Percentiles rank a stretch among this genome's conserved stretches.
Conservation (phyloP, 2,329 filamentous ascomycete species). For the Venturia pyrina region DNA sequence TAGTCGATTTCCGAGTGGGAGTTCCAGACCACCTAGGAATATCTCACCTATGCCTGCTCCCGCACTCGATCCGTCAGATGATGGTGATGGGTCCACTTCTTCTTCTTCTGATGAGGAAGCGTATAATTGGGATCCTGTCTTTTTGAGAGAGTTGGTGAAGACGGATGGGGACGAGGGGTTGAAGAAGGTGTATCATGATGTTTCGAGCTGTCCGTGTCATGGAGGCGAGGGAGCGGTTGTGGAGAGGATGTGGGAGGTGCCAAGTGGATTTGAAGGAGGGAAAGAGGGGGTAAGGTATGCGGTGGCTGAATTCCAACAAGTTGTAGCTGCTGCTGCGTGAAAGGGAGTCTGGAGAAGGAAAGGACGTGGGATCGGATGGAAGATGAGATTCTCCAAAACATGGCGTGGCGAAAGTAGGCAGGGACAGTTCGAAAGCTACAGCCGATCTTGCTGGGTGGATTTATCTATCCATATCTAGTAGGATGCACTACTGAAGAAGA, state of each 20-base stretch:
- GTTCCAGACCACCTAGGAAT: conserved; percentile 14
- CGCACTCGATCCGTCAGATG: conserved; percentile 17
- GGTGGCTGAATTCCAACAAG: background rate
- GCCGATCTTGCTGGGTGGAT: too few relatives aligned
- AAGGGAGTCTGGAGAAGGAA: too few relatives aligned
- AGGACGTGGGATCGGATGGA: background rate
- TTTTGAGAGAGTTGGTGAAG: conserved; percentile 19
- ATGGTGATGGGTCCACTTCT: too few relatives aligned
- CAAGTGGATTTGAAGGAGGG: conserved; percentile 4
- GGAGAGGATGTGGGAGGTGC: conserved; percentile 23
- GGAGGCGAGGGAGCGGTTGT: conserved; percentile 19
- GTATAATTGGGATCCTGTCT: conserved; percentile 17
- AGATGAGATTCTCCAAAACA: background rate
- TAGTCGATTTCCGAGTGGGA: conserved; percentile 21
- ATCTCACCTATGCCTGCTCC: background rate
- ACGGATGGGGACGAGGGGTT: conserved; percentile 18
- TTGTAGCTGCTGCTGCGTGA: too few relatives aligned
- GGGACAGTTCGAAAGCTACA: too few relatives aligned
- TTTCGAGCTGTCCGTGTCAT: conserved; percentile 22
- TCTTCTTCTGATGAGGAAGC: conserved; percentile 19
- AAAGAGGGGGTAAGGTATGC: background rate
- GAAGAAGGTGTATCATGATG: conserved; percentile 20
- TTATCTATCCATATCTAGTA: too few relatives aligned
- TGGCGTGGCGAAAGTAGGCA: background rate
- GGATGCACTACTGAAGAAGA: too few relatives aligned